Evolutionary conservation across 2,329 filamentous ascomycete species (phyloP), one percentile per base, ranked within the genome.

Genomic region (Penicillium sp.): DNA sequence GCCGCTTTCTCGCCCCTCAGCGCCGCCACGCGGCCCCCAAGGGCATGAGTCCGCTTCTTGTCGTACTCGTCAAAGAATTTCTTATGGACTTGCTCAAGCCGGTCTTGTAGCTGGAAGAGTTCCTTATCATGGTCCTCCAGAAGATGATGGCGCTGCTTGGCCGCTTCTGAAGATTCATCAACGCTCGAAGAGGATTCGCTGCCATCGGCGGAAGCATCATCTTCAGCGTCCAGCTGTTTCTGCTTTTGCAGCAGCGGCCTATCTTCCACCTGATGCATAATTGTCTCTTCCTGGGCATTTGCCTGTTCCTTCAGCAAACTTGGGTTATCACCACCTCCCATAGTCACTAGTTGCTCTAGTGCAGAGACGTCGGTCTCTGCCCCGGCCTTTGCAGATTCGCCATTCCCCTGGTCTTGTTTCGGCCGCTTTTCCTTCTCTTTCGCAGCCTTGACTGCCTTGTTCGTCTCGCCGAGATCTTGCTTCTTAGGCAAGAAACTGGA

Each of bases 401-500:
- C 68, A 46, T 71, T 71, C 36, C 58, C 58, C 46, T 61, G 60
- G 26, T 63, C 54, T 39, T 63, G 60, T 10, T 51, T 36, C 4
- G 48, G 34, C 10, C 60, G 58, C 18, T 58, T 61, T 39, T 58
- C 55, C 28, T 53, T 55, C 42, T 60, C 65, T 4, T 51, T 54
- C 6, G 53, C 52, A 14, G 54, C 48, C 50, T 64, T 64, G n/a
- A 59, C 51, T 28, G 40, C 47, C 22, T 62, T 64, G 28, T 59
- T 84, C 76, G 57, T 79, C 70, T 49, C 78, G 42, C 65, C 71
- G 31, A 73, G 63, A 28, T 74, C 75, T 50, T 75, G 74, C 52
- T 80, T 82, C 68, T 95, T 95, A 0, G 93, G 93, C 42, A 98
- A 69, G 64, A 97, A 98, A 64, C 88, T 95, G 10, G 91, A 94